These are phyloP conservation scores for Ophidiomyces ophidiicola DNA, from an alignment of 2,329 filamentous ascomycete genomes.

Conservation along the genomic window DNA sequence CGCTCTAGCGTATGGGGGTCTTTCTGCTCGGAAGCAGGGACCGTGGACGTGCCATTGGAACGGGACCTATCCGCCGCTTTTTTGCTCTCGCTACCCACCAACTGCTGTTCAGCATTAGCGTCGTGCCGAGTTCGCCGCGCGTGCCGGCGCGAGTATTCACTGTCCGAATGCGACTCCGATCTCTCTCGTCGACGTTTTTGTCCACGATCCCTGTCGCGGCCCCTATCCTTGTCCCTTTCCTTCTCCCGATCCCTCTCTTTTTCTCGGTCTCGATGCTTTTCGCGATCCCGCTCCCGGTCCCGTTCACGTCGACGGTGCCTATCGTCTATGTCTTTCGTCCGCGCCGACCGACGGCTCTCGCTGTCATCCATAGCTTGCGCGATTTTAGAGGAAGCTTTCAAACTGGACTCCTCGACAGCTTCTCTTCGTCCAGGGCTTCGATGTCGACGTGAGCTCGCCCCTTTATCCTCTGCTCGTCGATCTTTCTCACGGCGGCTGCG, in stretches of 20 bases:
- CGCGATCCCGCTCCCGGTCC: conserved; percentile 22
- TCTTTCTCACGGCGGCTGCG: conserved; percentile 51
- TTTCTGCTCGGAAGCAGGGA: conserved; percentile 35
- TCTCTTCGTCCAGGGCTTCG: conserved; percentile 25
- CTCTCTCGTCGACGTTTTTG: conserved; percentile 33
- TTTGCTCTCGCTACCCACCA: conserved; percentile 7
- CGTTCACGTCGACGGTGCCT: conserved; percentile 23
- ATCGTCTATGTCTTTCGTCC: conserved; percentile 23
- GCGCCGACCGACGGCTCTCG: conserved; percentile 1
- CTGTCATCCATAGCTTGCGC: conserved; percentile 8
- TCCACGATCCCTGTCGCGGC: conserved; percentile 26
- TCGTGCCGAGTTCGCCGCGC: conserved; percentile 26
- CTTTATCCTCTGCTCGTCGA: conserved; percentile 29
- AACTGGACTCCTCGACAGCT: conserved; percentile 19
- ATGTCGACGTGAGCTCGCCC: conserved; percentile 39
- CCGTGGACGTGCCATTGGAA: conserved; percentile 3
- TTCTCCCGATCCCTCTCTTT: conserved; percentile 34
- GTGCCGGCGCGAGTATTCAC: conserved; percentile 27
- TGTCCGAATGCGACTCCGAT: conserved; percentile 25
- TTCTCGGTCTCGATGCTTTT: conserved; percentile 28
- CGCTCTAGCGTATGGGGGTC: conserved; percentile 65
- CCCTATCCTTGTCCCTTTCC: conserved; percentile 39
- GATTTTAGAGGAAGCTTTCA: not conserved
- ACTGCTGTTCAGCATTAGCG: conserved; percentile 18
- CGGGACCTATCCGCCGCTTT: conserved; percentile 1